Evolutionary conservation across 805 yeast species (phyloP).

Genomic region (Wickerhamomyces strasburgensis): DNA sequence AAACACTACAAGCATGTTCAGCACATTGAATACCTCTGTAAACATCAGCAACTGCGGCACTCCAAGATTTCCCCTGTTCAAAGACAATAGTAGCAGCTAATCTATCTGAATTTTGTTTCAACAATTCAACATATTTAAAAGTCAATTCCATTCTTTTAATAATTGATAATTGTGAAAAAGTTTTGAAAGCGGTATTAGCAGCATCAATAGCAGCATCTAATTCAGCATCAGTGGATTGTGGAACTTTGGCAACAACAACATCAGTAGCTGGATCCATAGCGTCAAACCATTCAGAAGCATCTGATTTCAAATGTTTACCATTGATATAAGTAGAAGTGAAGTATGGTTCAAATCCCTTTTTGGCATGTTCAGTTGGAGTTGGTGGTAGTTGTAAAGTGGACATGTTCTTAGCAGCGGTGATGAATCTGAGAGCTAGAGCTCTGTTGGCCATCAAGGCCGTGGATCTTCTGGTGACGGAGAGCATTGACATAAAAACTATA

Average conservation of each 20-base stretch:
- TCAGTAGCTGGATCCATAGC: conserved; percentile 75
- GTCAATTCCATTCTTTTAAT: conserved; percentile 58
- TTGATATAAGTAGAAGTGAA: conserved; percentile 45
- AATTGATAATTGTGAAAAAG: conserved; percentile 46
- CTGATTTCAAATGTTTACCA: conserved; percentile 43
- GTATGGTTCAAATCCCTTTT: conserved; percentile 38
- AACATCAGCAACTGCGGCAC: conserved; percentile 72
- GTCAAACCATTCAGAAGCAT: conserved; percentile 56
- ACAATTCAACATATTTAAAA: conserved; percentile 60
- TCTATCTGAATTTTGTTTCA: conserved; percentile 61
- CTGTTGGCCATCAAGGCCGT: conserved; percentile 10
- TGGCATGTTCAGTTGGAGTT: conserved; percentile 39
- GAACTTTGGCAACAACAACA: conserved; percentile 59
- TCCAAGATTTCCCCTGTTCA: conserved; percentile 75
- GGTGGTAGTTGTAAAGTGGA: conserved; percentile 23
- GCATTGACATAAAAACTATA: too few species aligned
- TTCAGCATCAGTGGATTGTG: conserved; percentile 66
- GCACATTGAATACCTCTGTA: conserved; percentile 77
- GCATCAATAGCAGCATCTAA: conserved; percentile 59
- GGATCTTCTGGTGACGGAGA: conserved; percentile 11
- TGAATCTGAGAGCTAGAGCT: conserved; percentile 1
- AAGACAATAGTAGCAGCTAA: conserved; percentile 59
- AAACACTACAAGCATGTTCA: conserved; percentile 65
- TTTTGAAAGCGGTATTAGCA: conserved; percentile 56
- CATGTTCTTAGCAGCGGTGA: conserved; percentile 5